Conservation (phyloP, 1,284 basidiomycete genomes). For the Caloboletus inedulis region DNA sequence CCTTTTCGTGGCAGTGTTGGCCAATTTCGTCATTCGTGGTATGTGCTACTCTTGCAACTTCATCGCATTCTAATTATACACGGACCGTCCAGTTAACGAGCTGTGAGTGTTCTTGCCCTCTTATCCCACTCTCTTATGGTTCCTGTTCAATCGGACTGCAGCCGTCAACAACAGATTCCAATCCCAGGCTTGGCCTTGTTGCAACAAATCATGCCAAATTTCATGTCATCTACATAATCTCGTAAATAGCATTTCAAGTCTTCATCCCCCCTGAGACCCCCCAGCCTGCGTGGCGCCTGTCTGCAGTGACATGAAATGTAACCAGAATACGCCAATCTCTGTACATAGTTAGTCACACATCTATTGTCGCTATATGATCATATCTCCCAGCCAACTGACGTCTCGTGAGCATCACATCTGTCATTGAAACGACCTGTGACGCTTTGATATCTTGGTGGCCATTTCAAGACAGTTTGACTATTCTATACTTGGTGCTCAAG, state of each 20-base stretch:
- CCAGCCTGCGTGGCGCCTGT: neutral
- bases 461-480: neutral
- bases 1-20: slow-evolving; percentile 81
- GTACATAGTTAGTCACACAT: neutral
- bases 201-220: slow-evolving; percentile 22
- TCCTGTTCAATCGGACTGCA: slow-evolving; percentile 1
- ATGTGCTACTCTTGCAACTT: slow-evolving; percentile 23
- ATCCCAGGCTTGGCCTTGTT: slow-evolving; percentile 32
- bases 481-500: neutral
- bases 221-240: slow-evolving; percentile 18
- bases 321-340: neutral
- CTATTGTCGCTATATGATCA: neutral
- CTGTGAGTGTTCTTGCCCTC: slow-evolving; percentile 33
- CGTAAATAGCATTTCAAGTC: neutral
- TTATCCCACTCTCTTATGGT: neutral
- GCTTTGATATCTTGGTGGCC: neutral
- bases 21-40: slow-evolving; percentile 87
- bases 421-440: neutral
- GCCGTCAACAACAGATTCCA: slow-evolving; percentile 28
- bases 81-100: slow-evolving; percentile 31
- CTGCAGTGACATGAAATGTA: neutral
- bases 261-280: neutral
- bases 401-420: neutral
- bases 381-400: neutral
- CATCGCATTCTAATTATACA: neutral